Conservation (phyloP, 768 basidiomycete species). For the Phylloporus sp. region DNA sequence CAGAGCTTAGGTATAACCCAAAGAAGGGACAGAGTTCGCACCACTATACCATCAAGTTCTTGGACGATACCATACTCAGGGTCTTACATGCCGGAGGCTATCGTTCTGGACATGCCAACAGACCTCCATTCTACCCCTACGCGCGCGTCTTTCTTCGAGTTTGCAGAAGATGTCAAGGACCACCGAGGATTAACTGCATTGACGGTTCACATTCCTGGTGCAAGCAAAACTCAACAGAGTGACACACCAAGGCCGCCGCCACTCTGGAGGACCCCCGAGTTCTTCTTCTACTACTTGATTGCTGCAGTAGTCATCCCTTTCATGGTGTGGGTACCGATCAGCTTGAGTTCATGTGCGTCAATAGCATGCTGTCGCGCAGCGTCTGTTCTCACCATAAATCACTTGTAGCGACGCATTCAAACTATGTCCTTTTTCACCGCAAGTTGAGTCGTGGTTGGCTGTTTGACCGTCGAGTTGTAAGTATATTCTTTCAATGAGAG, state of each 20-base stretch:
- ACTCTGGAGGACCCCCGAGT: slow-evolving; percentile 81
- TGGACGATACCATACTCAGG: background rate
- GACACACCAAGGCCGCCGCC: slow-evolving; percentile 36
- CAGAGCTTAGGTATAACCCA: background rate
- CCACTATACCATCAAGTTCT: background rate
- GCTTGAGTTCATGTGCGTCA: slow-evolving; percentile 69
- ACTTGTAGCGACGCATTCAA: slow-evolving; percentile 64
- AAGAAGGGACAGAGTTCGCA: slow-evolving; percentile 13
- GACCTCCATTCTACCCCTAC: slow-evolving; percentile 23
- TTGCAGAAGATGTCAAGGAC: slow-evolving; percentile 9
- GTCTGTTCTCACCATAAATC: slow-evolving; percentile 2
- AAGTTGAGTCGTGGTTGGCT: slow-evolving; percentile 77
- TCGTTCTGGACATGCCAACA: slow-evolving; percentile 34
- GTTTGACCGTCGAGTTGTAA: slow-evolving; percentile 71
- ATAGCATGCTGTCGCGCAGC: background rate
- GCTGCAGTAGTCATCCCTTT: slow-evolving; percentile 59
- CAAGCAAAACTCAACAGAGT: slow-evolving; percentile 28
- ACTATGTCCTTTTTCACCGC: slow-evolving; percentile 58
- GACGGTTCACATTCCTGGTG: slow-evolving; percentile 54
- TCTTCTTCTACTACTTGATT: slow-evolving; percentile 67
- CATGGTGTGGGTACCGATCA: slow-evolving; percentile 74
- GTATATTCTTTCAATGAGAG: slow-evolving; percentile 25
- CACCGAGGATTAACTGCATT: slow-evolving; percentile 39
- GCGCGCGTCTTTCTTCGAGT: slow-evolving; percentile 12
- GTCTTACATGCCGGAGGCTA: slow-evolving; percentile 26